Evolutionary conservation across 78 protist genomes (phyloP), one percentile per base, ranked within the genome.

Genomic region (Dictyostelium citrinum): DNA sequence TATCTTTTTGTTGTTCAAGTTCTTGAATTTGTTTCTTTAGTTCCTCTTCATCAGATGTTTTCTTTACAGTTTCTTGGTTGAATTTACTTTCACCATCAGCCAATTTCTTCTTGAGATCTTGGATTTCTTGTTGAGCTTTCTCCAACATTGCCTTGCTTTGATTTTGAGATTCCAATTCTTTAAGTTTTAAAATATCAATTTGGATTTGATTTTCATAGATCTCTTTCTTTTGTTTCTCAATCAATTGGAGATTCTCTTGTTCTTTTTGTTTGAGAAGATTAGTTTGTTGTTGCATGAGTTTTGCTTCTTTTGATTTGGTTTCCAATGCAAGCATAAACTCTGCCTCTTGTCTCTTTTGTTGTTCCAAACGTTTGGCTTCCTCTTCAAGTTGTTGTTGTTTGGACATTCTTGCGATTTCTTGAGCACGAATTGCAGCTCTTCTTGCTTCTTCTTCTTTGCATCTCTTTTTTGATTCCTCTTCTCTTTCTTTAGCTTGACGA

Each of bases 1-100:
- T 1, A 16, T 71, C 78, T 41, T 84, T 84, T 75, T 84, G 91
- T 16, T 33, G 39, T 29, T 85, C 92, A 31, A 85, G 46, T 5
- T 76, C 83, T 22, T 39, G 76, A 14, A 85, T 85, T 58, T 85
- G 92, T 68, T 77, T 70, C 16, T 43, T 55, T 0, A 85, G 77
- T 9, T 33, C 64, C 3, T 49, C 61, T 77, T 85, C 92, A 20
- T 74, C 82, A 10, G 60, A 35, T 9, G 55, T 17, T 49, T 74
- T 85, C 64, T 49, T 37, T 17, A 39, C 41, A 22, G 37, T 46
- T 29, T 85, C 83, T 41, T 71, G 55, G n/a, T 74, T 67, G 64
- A 72, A 37, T 51, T 67, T 49, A 5, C 11, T 46, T 70, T 70
- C 77, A 11, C 27, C 72, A 11, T 85, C 78, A 8, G 14, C 74